Base-by-base conservation (phyloP, 768 basidiomycete species). In the Stropharia rugosoannulata region DNA sequence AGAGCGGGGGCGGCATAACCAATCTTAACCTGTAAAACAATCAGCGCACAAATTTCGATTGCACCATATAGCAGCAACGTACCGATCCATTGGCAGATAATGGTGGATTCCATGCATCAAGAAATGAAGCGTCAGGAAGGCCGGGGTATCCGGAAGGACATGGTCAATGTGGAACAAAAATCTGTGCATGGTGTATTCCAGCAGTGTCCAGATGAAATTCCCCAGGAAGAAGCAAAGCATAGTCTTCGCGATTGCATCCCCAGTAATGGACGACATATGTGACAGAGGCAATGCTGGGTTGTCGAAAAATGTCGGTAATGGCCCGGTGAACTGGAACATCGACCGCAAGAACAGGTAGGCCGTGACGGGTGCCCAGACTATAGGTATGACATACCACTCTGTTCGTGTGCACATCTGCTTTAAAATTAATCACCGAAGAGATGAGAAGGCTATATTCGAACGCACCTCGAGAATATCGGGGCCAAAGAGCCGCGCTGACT, bases 141-240 rank as follows among this genome's bases (percentile, higher is more conserved):
- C 73, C 5, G 89, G 87, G 55, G 75, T 78, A 71, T 99, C 97
- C 2, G 97, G 97, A 18, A 99, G 81, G 65, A 79, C 71, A 8
- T 84, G 79, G 66, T 99, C 97, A 63, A 99, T 75, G 71, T 99
- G 97, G 85, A 99, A 99, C 48, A 99, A 74, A 84, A 98, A 98
- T 40, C 97, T 88, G 72, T 99, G 97, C 65, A 99, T 74, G 11
- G 79, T 75, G 68, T 98, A 99, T 72, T 98, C 97, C 69, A 97
- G 73, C 56, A 97, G 68, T 0, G 97, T 98, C 96, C 96, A 99
- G 54, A 96, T 78, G 48, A 97, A 32, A 68, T 93, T 95, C 5
- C 97, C 97, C 40, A 85, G 49, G 57, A 93, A 69, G 78, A 95
- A 98, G 71, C 86, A 96, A 0, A 73, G 59, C 16, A 81, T 51